These are phyloP conservation scores for Corylus avellana DNA, from an alignment of 306 rosid genomes.

Conservation along the genomic window DNA sequence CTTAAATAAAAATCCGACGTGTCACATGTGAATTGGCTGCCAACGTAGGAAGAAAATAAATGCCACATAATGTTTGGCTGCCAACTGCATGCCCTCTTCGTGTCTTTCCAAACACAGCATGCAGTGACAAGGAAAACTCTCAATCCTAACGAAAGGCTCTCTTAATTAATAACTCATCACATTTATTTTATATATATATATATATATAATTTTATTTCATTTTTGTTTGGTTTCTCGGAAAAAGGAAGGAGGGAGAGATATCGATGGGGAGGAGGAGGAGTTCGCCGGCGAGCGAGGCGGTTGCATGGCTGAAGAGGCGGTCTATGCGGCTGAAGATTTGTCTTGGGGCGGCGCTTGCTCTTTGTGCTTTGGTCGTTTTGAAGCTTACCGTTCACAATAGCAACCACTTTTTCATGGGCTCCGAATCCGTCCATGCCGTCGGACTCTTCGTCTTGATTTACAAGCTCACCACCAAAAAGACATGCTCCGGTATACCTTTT, in stretches of 20 bases:
- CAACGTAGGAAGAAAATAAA: neutral
- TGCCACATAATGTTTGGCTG: constrained; percentile 7
- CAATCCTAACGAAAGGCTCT: neutral
- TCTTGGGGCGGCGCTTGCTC: constrained; percentile 38
- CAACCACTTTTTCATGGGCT: constrained; percentile 42
- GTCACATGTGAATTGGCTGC: constrained; percentile 1
- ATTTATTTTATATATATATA: no score
- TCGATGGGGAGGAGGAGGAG: constrained; percentile 55
- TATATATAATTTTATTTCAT: no score
- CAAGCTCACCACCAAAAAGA: constrained; percentile 70
- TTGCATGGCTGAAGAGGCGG: constrained; percentile 52
- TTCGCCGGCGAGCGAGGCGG: constrained; percentile 33
- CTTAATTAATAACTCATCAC: neutral
- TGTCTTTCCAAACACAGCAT: constrained; percentile 20
- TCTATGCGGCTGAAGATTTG: constrained; percentile 50
- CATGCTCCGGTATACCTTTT: constrained; percentile 66
- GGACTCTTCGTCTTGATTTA: constrained; percentile 65
- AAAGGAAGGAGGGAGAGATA: constrained; percentile 47
- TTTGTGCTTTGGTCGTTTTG: constrained; percentile 48
- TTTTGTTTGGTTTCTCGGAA: no score
- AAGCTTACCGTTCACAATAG: constrained; percentile 30
- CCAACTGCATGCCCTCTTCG: constrained; percentile 21
- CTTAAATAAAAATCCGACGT: neutral
- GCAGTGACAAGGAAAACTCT: no score
- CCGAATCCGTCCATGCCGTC: constrained; percentile 46